Percentiles rank a stretch among this genome's conserved stretches.
phyloP scores from a whole-genome alignment of 1,284 basidiomycete species.

The Ustilago xerochloae region DNA sequence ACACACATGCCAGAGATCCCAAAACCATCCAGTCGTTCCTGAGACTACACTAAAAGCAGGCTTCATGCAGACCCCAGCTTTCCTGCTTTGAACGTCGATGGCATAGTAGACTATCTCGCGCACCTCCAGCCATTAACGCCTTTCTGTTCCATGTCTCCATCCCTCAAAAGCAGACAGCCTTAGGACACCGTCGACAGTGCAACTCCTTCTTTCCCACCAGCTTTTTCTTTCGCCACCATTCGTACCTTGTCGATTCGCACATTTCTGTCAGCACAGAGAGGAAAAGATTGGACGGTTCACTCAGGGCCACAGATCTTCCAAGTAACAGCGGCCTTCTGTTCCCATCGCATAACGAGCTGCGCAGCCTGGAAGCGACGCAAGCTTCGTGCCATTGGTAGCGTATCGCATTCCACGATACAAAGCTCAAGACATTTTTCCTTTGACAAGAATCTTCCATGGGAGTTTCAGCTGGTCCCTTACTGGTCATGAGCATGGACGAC shows the following conservation, averaged over 20 bases:
- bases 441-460: conserved; percentile 12
- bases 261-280: too few species aligned
- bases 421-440: too few species aligned
- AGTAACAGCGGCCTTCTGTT: too few species aligned
- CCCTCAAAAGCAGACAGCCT: background rate
- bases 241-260: background rate
- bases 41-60: background rate
- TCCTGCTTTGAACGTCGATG: background rate
- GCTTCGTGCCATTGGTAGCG: too few species aligned
- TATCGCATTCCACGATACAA: too few species aligned
- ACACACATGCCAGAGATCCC: conserved; percentile 4
- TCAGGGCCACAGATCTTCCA: too few species aligned
- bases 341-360: too few species aligned
- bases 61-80: conserved; percentile 7
- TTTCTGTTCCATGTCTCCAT: background rate
- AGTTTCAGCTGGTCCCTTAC: conserved; percentile 6
- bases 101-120: background rate
- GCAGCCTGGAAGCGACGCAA: too few species aligned
- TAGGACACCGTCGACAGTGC: background rate
- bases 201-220: background rate
- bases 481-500: conserved; percentile 35
- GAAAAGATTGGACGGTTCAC: too few species aligned
- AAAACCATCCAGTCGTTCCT: conserved; percentile 9
- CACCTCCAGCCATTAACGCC: background rate
- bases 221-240: background rate